Evolutionary conservation across 306 rosid species (phyloP), one percentile per base, ranked within the genome.

Genomic region (Ammopiptanthus mongolicus): DNA sequence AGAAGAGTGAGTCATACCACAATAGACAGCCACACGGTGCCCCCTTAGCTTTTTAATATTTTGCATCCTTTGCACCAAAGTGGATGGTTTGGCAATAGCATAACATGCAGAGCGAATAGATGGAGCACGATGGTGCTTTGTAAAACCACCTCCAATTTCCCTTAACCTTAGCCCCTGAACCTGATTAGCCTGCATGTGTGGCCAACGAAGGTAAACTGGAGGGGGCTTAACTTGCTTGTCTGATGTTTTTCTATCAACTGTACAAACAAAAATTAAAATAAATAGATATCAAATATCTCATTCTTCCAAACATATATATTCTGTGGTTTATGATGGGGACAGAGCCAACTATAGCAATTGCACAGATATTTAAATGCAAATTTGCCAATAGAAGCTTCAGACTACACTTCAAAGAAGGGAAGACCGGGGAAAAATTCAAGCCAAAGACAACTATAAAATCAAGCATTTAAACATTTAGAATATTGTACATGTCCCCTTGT

Each of bases 91-190:
- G 76, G 96, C 96, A 73, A 93, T 86, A 47, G 95, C 96, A 86
- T 90, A 93, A 73, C 98, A 93, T 25, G 93, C 98, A 83, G 95
- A 86, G 41, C 94, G 95, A 81, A 90, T 83, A 36, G 92, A 90
- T 58, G 98, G 91, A 72, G 98, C 87, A 50, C 95, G 96, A 64
- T 93, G 95, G 48, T 93, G 96, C 78, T 86, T 93, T 23, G 88
- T 76, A 55, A 93, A 93, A 67, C 98, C 98, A 53, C 98, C 98
- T 66, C 96, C 96, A 53, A 93, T 87, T 81, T 93, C 98, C 86
- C 98, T 86, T 65, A 93, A 84, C 73, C 77, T 77, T 62, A 93
- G 75, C 53, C 95, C 98, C 65, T 78, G 96, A 77, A 92, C 88
- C 83, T 90, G 96, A 82, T 88, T 91, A 63, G 95, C 95, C 73